phyloP scores from a whole-genome alignment of 108 stramenopile species.

The Skeletonema menzelii region DNA sequence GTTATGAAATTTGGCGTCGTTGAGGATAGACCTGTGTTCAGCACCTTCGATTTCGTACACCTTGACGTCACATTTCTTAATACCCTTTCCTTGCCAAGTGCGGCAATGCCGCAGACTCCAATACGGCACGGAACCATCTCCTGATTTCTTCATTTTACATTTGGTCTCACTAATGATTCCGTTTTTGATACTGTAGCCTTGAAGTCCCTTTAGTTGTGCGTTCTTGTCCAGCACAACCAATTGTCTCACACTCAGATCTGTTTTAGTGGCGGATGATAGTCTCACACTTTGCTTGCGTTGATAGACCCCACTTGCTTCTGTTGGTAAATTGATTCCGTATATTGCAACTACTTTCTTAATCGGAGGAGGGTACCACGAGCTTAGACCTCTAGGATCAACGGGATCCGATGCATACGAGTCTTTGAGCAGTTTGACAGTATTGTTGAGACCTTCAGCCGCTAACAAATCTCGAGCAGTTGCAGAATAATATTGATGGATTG shows the following conservation, averaged over 20 bases:
- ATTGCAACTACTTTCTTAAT: conserved; percentile 58
- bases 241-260: conserved; percentile 11
- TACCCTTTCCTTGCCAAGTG: conserved; percentile 44
- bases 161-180: conserved; percentile 60
- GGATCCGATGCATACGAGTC: conserved; percentile 23
- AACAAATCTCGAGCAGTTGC: background rate
- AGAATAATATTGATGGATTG: background rate
- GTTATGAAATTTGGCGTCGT: conserved; percentile 50
- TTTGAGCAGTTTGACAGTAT: background rate
- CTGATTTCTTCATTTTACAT: conserved; percentile 1
- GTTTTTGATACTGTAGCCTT: conserved; percentile 20
- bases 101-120: conserved; percentile 53
- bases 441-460: conserved; percentile 11
- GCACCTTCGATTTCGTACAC: conserved; percentile 52
- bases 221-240: conserved; percentile 40
- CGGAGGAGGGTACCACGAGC: conserved; percentile 52
- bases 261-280: background rate
- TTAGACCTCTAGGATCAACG: conserved; percentile 13
- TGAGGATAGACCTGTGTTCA: conserved; percentile 48
- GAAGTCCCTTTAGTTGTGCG: conserved; percentile 21
- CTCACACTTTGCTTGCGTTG: conserved; percentile 37
- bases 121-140: conserved; percentile 65
- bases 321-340: conserved; percentile 63
- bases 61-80: conserved; percentile 39
- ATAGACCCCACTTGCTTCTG: conserved; percentile 57